A percentile compares a stretch with the other conserved stretches of the same genome.
Evolutionary conservation across 1,284 basidiomycete genomes (phyloP).

Genomic region (Irpex sp.): DNA sequence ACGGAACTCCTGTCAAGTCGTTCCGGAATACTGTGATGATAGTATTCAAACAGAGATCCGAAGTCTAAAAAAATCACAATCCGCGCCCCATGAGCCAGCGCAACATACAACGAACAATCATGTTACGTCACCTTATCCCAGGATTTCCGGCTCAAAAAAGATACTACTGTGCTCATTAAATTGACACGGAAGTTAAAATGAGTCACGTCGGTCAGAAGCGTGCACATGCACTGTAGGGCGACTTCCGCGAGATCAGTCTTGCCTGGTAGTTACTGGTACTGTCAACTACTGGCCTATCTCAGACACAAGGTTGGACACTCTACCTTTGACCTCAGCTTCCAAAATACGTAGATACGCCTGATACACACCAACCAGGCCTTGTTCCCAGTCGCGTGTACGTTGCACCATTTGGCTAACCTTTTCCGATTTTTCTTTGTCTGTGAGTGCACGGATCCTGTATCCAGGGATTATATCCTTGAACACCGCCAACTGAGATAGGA

Average conservation of each 20-base stretch:
- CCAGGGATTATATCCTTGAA: slow-evolving; percentile 96
- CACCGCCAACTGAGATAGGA: slow-evolving; percentile 90
- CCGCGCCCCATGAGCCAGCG: background rate
- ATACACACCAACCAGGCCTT: slow-evolving; percentile 90
- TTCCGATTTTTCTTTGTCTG: slow-evolving; percentile 87
- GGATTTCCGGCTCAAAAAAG: slow-evolving; percentile 78
- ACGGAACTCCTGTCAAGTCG: slow-evolving; percentile 78
- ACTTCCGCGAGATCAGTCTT: slow-evolving; percentile 71
- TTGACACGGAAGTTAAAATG: slow-evolving; percentile 99
- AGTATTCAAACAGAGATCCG: slow-evolving; percentile 79
- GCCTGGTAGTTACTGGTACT: slow-evolving; percentile 40
- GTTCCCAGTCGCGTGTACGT: slow-evolving; percentile 92
- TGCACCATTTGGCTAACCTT: slow-evolving; percentile 95
- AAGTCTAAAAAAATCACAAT: slow-evolving; percentile 43
- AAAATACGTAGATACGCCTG: slow-evolving; percentile 85
- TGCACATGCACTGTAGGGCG: slow-evolving; percentile 85
- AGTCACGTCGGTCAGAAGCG: slow-evolving; percentile 76
- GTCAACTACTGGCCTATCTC: slow-evolving; percentile 12
- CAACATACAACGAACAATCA: background rate
- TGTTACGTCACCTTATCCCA: slow-evolving; percentile 72
- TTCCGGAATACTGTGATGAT: slow-evolving; percentile 79
- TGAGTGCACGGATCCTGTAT: slow-evolving; percentile 84
- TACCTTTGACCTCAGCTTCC: slow-evolving; percentile 86
- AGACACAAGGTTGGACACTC: slow-evolving; percentile 22
- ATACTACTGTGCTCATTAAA: slow-evolving; percentile 86